Base-by-base conservation (phyloP, 2,329 filamentous ascomycete genomes). In the Pezicula rhizophila region DNA sequence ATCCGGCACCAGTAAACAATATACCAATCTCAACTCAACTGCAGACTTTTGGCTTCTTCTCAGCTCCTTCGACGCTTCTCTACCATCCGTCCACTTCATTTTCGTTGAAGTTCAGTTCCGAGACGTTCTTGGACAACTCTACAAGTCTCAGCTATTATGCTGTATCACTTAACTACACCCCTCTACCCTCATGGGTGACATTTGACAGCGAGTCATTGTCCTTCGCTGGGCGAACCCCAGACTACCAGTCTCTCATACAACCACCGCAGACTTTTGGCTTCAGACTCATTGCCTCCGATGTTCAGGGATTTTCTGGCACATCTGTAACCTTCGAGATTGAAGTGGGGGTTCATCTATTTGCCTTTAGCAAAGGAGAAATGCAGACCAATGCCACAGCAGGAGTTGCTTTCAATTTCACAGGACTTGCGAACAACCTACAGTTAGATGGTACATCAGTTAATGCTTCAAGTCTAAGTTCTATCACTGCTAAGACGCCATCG, bases 111-210 rank as follows among this genome's bases (percentile, higher is more conserved):
- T 80, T 84, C 54, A 69, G 76, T 40, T 56, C 61, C 5, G 68
- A 79, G 15, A 88, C 85, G 0, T 95, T 95, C 64, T 70, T 71
- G n/a, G 68, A 76, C n/a, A 53, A 45, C 28, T 52, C 41, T 12
- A 46, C 73, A 3, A 66, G 68, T 14, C 74, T 83, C 45, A 80
- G 81, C 50, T 95, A 90, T 65, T 92, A 93, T 62, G 87, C 88
- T 8, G 82, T 85, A 3, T 85, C 87, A 4, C 75, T 74, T 5
- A 79, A 92, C 60, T 87, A 87, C 60, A 87, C 86, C n/a, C 89
- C 90, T 33, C 70, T 96, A 33, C 90, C 90, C 17, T 84, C 89
- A 1, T 96, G 90, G 90, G 71, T 95, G 40, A 70, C 70, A n/a
- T 96, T 96, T 60, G 78, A 93, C 57, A 63, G 77, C 1, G 63